phyloP scores from a whole-genome alignment of 2,329 filamentous ascomycete species.

The Huntiella moniliformis region DNA sequence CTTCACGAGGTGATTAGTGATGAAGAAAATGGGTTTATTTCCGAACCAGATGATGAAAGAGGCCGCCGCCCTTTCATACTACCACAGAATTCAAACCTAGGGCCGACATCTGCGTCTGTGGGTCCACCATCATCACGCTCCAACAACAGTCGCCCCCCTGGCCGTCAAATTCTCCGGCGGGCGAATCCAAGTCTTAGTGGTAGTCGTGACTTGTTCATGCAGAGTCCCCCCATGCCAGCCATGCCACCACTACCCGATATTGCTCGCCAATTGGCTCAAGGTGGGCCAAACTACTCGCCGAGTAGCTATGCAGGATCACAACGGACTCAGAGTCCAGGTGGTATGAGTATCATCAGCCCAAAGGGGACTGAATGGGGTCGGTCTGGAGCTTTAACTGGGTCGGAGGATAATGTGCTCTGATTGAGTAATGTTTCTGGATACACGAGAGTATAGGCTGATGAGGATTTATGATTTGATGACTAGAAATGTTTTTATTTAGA shows the following conservation, averaged over 20 bases:
- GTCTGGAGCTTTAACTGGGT: constrained; percentile 1
- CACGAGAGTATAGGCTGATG: background rate
- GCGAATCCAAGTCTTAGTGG: constrained; percentile 1
- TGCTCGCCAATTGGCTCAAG: too few species aligned
- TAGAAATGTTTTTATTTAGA: constrained; percentile 2
- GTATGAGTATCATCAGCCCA: background rate
- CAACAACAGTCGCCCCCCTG: background rate
- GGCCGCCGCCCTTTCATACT: constrained; percentile 13
- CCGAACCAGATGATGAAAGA: constrained; percentile 51
- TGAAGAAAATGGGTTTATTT: constrained; percentile 63
- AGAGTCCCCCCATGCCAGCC: background rate
- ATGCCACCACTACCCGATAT: constrained; percentile 1
- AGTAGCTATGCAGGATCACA: background rate
- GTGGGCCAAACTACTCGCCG: too few species aligned
- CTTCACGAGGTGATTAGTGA: constrained; percentile 45
- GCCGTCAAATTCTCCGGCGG: constrained; percentile 1
- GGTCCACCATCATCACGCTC: background rate
- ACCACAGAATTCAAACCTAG: constrained; percentile 19
- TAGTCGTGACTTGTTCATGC: constrained; percentile 7
- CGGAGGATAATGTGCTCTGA: constrained; percentile 5
- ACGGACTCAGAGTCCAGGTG: background rate
- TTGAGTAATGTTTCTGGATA: background rate
- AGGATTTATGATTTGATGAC: background rate
- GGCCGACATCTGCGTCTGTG: background rate
- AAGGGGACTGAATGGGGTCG: background rate